Evolutionary conservation across 345 rosid genomes (phyloP).

Genomic region (Raphanus raphanistrum): DNA sequence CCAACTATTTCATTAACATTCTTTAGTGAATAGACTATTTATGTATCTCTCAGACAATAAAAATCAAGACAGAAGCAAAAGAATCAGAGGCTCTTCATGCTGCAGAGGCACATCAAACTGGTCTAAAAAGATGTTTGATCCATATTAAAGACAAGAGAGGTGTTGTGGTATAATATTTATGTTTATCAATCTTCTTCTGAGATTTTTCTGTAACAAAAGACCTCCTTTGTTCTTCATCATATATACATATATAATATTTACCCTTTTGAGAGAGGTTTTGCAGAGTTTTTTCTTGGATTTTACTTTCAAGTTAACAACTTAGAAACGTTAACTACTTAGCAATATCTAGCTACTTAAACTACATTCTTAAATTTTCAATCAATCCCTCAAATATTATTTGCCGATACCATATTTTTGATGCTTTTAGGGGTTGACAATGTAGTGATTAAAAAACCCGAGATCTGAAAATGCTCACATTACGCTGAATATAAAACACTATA

Average conservation of each 20-base stretch:
- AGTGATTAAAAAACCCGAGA: too few relatives aligned
- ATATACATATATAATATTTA: too few relatives aligned
- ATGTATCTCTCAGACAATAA: neutral
- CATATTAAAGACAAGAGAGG: neutral
- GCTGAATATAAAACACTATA: neutral
- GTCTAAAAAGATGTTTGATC: neutral
- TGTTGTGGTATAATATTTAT: neutral
- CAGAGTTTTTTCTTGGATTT: neutral
- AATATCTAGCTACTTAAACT: neutral
- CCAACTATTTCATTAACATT: neutral
- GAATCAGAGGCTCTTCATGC: neutral
- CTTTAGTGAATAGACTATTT: neutral
- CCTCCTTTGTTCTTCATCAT: neutral
- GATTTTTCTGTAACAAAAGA: neutral
- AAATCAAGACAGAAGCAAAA: neutral
- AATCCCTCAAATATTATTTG: neutral
- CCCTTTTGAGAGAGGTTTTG: conserved; percentile 18
- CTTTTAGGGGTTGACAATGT: too few relatives aligned
- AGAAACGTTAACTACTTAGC: neutral
- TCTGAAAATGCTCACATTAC: neutral
- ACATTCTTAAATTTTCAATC: neutral
- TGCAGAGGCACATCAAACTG: neutral
- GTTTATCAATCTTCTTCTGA: neutral
- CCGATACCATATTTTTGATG: neutral
- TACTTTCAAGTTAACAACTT: neutral